These are phyloP conservation scores for Boechera retrofracta DNA, from an alignment of 345 rosid genomes.

Conservation along the genomic window DNA sequence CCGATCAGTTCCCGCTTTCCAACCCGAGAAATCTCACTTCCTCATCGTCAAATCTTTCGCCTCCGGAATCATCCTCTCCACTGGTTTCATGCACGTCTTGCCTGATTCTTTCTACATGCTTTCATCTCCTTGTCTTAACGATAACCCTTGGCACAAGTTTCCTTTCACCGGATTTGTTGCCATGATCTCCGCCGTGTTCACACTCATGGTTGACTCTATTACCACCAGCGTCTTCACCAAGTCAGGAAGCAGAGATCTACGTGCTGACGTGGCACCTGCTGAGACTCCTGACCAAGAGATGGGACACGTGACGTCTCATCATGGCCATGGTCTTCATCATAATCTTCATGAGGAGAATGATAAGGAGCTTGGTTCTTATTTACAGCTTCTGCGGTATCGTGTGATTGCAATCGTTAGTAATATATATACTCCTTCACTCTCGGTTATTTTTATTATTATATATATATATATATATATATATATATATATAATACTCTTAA, in stretches of 20 bases:
- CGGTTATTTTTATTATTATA: background rate
- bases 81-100: conserved; percentile 60
- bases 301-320: conserved; percentile 8
- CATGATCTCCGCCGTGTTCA: conserved; percentile 53
- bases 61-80: conserved; percentile 59
- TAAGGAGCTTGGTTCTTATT: conserved; percentile 23
- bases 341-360: conserved; percentile 13
- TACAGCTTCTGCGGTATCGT: conserved; percentile 57
- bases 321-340: conserved; percentile 38
- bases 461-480: background rate
- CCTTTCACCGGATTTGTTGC: conserved; percentile 58
- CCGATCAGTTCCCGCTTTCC: conserved; percentile 44
- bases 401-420: conserved; percentile 51
- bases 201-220: conserved; percentile 57
- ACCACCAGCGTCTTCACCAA: conserved; percentile 53
- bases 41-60: conserved; percentile 62
- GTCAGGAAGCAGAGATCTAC: background rate
- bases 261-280: conserved; percentile 23
- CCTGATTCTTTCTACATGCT: conserved; percentile 59
- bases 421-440: background rate
- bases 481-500: background rate
- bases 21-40: conserved; percentile 53
- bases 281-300: conserved; percentile 42
- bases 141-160: conserved; percentile 58
- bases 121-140: conserved; percentile 51